A percentile compares a stretch with the other conserved stretches of the same genome.
These are phyloP conservation scores for Sarocladium strictum DNA, from an alignment of 2,329 filamentous ascomycete species.

Conservation along the genomic window DNA sequence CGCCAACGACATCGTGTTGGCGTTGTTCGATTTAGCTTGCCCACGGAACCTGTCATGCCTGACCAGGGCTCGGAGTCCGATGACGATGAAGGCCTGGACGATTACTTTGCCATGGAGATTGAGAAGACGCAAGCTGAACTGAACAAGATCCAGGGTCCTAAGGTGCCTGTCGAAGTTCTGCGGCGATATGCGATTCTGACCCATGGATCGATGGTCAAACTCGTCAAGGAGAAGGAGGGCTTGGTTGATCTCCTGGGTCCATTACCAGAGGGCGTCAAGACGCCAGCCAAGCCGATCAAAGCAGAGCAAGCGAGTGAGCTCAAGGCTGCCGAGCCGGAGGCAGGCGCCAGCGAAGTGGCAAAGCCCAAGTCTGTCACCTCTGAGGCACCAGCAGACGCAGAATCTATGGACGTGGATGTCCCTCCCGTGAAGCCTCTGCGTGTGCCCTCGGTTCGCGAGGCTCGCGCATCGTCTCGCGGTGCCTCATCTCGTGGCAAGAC, in stretches of 20 bases:
- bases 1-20: slow-evolving; percentile 24
- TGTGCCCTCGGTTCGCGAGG: neutral
- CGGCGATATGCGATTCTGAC: slow-evolving; percentile 41
- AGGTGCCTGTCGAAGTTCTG: slow-evolving; percentile 33
- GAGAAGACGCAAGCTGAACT: slow-evolving; percentile 44
- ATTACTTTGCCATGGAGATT: slow-evolving; percentile 49
- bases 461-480: neutral
- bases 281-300: slow-evolving; percentile 12
- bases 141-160: slow-evolving; percentile 37
- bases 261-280: slow-evolving; percentile 27
- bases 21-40: slow-evolving; percentile 33
- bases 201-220: slow-evolving; percentile 41
- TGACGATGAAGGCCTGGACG: slow-evolving; percentile 53
- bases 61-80: slow-evolving; percentile 41
- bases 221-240: slow-evolving; percentile 39
- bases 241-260: slow-evolving; percentile 37
- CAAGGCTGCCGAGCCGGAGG: neutral
- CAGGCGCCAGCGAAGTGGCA: neutral
- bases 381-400: neutral
- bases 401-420: neutral
- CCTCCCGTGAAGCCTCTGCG: neutral
- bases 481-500: slow-evolving; percentile 3
- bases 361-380: neutral
- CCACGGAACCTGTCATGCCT: slow-evolving; percentile 25
- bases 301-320: neutral